Percentiles rank a stretch among this genome's conserved stretches.
Evolutionary conservation across 371 early-diverging fungal species (phyloP).

Genomic region (Rhizopus arrhizus): DNA sequence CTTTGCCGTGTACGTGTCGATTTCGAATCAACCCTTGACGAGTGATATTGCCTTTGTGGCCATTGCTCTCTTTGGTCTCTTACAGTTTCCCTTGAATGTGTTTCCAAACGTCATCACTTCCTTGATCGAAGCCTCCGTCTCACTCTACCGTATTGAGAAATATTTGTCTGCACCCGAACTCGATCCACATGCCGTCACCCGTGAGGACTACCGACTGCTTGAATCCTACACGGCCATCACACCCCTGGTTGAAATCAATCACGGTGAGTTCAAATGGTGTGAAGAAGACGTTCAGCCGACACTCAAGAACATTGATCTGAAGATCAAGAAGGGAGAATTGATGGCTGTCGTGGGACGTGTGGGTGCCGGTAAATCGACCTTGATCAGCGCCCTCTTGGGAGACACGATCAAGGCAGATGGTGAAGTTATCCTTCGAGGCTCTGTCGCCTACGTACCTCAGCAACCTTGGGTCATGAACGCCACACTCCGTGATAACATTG

Average conservation of each 20-base stretch:
- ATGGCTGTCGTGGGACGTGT: constrained; percentile 87
- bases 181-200: constrained; percentile 65
- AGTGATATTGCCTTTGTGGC: constrained; percentile 84
- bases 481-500: constrained; percentile 87
- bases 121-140: constrained; percentile 84
- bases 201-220: constrained; percentile 39
- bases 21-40: constrained; percentile 64
- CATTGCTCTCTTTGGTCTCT: constrained; percentile 88
- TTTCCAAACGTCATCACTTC: constrained; percentile 66
- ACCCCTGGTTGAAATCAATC: constrained; percentile 41
- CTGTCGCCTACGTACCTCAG: constrained; percentile 89
- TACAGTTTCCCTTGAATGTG: constrained; percentile 88
- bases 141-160: constrained; percentile 75
- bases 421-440: constrained; percentile 72
- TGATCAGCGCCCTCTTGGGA: constrained; percentile 82
- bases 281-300: constrained; percentile 45
- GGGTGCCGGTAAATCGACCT: constrained; percentile 85
- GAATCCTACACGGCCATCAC: constrained; percentile 36
- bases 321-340: constrained; percentile 64
- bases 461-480: constrained; percentile 95
- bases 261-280: constrained; percentile 39
- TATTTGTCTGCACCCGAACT: constrained; percentile 80
- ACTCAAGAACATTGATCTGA: constrained; percentile 68
- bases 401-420: constrained; percentile 81
- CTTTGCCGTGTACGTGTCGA: constrained; percentile 77